A percentile compares a stretch with the other conserved stretches of the same genome.
phyloP scores from a whole-genome alignment of 805 yeast genomes.

The Candida peoriensis region DNA sequence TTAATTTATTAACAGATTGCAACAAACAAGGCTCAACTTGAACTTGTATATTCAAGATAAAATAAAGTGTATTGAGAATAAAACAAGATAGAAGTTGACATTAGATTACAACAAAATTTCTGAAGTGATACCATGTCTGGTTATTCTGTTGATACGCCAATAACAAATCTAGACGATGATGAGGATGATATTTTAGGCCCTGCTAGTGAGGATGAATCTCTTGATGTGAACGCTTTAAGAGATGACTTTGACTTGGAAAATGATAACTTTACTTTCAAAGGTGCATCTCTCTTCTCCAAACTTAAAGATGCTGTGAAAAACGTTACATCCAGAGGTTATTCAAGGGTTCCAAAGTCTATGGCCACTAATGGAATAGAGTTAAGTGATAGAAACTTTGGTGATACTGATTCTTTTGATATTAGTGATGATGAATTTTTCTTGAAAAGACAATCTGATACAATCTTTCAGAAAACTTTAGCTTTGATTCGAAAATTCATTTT shows the following conservation, averaged over 20 bases:
- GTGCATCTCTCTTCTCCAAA: constrained; percentile 7
- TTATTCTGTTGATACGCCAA: constrained; percentile 48
- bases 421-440: constrained; percentile 23
- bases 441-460: constrained; percentile 15
- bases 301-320: constrained; percentile 7
- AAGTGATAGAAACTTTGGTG: constrained; percentile 10
- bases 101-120: background rate
- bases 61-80: no score
- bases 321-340: constrained; percentile 11
- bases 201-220: constrained; percentile 14
- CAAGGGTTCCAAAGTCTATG: constrained; percentile 10
- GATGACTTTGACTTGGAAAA: constrained; percentile 22
- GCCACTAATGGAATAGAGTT: constrained; percentile 22
- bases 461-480: background rate
- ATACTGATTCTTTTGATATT: constrained; percentile 23
- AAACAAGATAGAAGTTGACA: no score
- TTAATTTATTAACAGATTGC: no score
- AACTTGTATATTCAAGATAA: no score
- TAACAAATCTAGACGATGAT: constrained; percentile 45
- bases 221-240: constrained; percentile 18
- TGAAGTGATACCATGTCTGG: no score
- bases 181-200: constrained; percentile 28
- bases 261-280: constrained; percentile 3
- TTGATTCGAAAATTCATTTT: constrained; percentile 6
- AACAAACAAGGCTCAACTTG: no score